phyloP scores from a whole-genome alignment of 208 protist species.

The Acanthamoeba triangularis region DNA sequence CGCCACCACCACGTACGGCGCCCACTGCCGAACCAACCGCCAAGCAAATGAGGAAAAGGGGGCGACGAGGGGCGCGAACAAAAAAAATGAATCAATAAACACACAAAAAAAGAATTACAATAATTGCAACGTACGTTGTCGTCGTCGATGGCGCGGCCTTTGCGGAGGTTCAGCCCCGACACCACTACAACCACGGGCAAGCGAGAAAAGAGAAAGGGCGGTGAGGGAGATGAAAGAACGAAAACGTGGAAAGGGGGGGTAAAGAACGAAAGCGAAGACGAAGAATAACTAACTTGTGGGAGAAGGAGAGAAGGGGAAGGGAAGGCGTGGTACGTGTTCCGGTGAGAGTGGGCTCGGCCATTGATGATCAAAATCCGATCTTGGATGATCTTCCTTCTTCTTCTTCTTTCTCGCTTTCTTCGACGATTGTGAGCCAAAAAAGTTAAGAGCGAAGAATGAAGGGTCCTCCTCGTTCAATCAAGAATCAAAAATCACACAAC shows the following conservation, averaged over 20 bases:
- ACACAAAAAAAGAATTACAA: not conserved
- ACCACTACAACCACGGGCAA: not conserved
- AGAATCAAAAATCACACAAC: not conserved
- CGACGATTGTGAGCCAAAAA: not conserved
- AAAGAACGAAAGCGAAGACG: constrained; percentile 1
- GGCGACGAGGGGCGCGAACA: not conserved
- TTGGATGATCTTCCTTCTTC: not conserved
- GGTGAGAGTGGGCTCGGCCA: not conserved
- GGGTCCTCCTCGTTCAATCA: not conserved
- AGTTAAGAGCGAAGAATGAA: not conserved
- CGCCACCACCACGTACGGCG: constrained; percentile 21
- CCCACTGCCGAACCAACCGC: not conserved
- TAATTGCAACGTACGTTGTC: not conserved
- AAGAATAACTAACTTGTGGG: not conserved
- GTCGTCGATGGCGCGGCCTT: constrained; percentile 4
- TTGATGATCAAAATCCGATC: not conserved
- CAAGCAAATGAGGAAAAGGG: not conserved
- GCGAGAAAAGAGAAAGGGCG: not conserved
- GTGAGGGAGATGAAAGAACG: not conserved
- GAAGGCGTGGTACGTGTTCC: not conserved
- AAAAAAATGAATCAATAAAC: not conserved
- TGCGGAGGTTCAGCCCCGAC: constrained; percentile 15
- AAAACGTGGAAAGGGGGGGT: not conserved
- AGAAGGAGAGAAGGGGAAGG: not conserved
- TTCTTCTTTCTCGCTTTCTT: not conserved